Evolutionary conservation across 1,139 yeast species (phyloP).

Genomic region (Hyphopichia wangnamkhiaoensis): DNA sequence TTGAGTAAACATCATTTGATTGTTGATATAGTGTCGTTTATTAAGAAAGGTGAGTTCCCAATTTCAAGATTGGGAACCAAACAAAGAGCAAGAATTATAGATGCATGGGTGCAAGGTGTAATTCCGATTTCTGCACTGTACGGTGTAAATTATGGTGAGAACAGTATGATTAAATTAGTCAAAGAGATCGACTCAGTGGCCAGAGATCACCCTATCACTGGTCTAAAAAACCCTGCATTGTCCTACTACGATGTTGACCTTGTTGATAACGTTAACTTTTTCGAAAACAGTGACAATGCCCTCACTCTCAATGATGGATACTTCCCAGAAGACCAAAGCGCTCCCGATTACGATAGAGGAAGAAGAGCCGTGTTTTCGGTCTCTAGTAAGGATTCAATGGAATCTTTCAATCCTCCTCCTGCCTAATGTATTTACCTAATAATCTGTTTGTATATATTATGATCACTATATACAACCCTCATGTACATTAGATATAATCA

Average conservation of each 20-base stretch:
- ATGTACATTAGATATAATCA: not conserved
- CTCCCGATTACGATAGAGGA: constrained; percentile 1
- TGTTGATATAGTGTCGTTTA: constrained; percentile 84
- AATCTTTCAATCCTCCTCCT: not conserved
- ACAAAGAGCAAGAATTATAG: constrained; percentile 72
- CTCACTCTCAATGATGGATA: constrained; percentile 26
- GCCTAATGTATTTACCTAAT: not conserved
- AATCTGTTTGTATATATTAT: no score
- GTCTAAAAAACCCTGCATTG: constrained; percentile 45
- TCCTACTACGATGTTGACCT: constrained; percentile 39
- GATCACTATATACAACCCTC: no score
- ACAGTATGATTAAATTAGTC: constrained; percentile 54
- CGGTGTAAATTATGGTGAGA: constrained; percentile 68
- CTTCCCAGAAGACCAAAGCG: not conserved
- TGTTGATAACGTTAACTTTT: constrained; percentile 27
- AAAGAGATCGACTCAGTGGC: constrained; percentile 51
- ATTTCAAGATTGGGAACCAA: constrained; percentile 70
- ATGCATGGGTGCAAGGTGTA: constrained; percentile 54
- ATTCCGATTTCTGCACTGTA: constrained; percentile 45
- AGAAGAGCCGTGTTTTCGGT: constrained; percentile 9
- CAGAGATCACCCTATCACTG: constrained; percentile 43
- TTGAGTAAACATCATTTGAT: constrained; percentile 81
- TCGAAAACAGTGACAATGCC: constrained; percentile 31
- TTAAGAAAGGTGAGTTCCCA: constrained; percentile 64
- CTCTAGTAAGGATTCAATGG: constrained; percentile 4